Base-by-base conservation (phyloP, 73 alveolate genomes). In the Paramecium sexaurelia region DNA sequence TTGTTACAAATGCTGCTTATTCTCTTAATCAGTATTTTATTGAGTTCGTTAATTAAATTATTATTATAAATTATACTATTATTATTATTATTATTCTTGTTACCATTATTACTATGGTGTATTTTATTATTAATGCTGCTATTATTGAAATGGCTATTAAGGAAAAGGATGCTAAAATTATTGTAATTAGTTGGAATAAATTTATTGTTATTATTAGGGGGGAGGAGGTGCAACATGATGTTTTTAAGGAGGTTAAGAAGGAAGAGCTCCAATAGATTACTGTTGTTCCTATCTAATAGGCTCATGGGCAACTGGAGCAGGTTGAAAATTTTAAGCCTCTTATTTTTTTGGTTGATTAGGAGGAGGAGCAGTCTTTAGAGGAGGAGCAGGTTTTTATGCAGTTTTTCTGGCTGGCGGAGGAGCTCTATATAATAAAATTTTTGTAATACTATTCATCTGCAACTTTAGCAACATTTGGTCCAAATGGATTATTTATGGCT, bases 221-320 rank as follows among this genome's bases (percentile, higher is more conserved):
- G 85, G 51, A 17, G 85, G 85, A 13, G 85, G 85, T 26, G 56
- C 55, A 2, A 20, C 39, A 57, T n/a, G 33, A 82, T 45, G 71
- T 82, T 24, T 75, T 29, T 2, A 41, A n/a, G 94, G 92, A 33
- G 94, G 94, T 17, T 92, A 92, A 26, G 85, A 85, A 19, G 92
- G 94, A n/a, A 66, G 91, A 13, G 10, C 17, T 7, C 6, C 47
- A 6, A 17, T 10, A 4, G 92, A 84, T 43, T 11, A 20, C 75
- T 41, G 35, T 87, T 61, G 15, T 69, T 55, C 41, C 6, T 35
- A 35, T 35, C 41, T 35, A 35, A 35, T 4, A 4, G 41, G 41
- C 41, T 35, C 41, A 35, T 35, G 2, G 2, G 41, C 7, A 35
- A 35, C 2, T 35, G 41, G 41, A 4, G 41, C 19, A 6, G 56